Conservation (phyloP, 331 rosid genomes). For the Prunus yedoensis region DNA sequence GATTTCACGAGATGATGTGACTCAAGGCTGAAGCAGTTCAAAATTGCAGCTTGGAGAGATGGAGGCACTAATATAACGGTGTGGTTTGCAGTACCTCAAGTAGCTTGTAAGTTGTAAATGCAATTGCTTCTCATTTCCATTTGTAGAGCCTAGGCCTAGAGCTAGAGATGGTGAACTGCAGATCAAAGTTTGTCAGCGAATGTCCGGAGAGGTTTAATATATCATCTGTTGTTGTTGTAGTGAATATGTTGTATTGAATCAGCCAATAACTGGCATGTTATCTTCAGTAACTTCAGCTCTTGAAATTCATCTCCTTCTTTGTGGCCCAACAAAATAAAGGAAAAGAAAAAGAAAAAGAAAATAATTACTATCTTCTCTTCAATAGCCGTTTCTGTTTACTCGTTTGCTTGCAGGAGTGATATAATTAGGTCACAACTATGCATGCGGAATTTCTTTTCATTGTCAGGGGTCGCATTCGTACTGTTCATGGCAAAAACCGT, state of each 20-base stretch:
- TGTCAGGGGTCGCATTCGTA: too few relatives aligned
- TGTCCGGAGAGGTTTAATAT: neutral
- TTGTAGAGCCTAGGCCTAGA: neutral
- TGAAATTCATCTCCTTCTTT: neutral
- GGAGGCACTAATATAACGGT: slow-evolving; percentile 23
- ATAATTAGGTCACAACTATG: too few relatives aligned
- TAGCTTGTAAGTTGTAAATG: neutral
- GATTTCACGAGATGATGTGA: slow-evolving; percentile 55
- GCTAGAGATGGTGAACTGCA: neutral
- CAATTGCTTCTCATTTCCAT: neutral
- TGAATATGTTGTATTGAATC: neutral
- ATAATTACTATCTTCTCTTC: too few relatives aligned
- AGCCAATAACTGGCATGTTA: neutral
- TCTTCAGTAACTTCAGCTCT: neutral
- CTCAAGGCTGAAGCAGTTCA: slow-evolving; percentile 5
- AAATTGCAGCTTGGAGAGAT: slow-evolving; percentile 18
- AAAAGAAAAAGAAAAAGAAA: too few relatives aligned
- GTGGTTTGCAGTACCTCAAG: neutral
- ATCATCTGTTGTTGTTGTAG: neutral
- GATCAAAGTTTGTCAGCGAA: neutral
- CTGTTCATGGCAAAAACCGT: too few relatives aligned
- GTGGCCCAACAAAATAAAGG: too few relatives aligned
- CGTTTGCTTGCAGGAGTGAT: too few relatives aligned
- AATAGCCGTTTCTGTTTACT: too few relatives aligned
- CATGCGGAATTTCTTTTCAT: too few relatives aligned